phyloP scores from a whole-genome alignment of 768 basidiomycete species.

The Hemileccinum impolitum region DNA sequence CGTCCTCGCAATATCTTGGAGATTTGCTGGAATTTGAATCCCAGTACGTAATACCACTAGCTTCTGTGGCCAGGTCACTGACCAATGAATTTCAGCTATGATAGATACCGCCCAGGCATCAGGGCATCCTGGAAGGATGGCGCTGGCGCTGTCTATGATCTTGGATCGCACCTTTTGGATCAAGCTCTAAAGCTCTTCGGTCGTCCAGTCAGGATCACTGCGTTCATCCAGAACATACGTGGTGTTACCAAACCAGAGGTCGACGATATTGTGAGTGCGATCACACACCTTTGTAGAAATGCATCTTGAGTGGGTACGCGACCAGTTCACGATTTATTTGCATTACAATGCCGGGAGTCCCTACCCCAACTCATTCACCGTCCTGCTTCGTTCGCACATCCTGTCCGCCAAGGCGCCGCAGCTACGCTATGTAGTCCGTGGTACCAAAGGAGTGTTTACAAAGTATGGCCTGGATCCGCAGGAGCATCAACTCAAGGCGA shows the following conservation, averaged over 20 bases:
- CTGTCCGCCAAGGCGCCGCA: constrained; percentile 66
- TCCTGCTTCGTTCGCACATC: constrained; percentile 64
- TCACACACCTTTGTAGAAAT: neutral
- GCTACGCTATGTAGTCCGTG: constrained; percentile 68
- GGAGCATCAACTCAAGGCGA: constrained; percentile 68
- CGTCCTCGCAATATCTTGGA: constrained; percentile 54
- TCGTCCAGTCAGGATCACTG: constrained; percentile 62
- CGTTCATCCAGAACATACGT: constrained; percentile 66
- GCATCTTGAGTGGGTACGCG: neutral
- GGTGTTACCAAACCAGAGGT: constrained; percentile 61
- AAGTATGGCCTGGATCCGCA: constrained; percentile 80
- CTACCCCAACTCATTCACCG: constrained; percentile 55
- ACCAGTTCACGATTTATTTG: constrained; percentile 51
- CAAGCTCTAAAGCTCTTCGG: constrained; percentile 77
- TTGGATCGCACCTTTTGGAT: constrained; percentile 80
- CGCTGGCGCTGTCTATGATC: constrained; percentile 68
- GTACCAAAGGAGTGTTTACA: constrained; percentile 65
- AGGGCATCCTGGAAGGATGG: constrained; percentile 82
- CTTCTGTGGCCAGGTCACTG: neutral
- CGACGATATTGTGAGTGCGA: constrained; percentile 56
- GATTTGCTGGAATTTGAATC: constrained; percentile 70
- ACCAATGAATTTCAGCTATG: constrained; percentile 46
- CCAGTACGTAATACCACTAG: constrained; percentile 46
- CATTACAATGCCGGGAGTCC: constrained; percentile 43
- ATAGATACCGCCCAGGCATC: constrained; percentile 63